Conservation (phyloP, 495 filamentous ascomycete genomes). For the Xeromyces bisporus region DNA sequence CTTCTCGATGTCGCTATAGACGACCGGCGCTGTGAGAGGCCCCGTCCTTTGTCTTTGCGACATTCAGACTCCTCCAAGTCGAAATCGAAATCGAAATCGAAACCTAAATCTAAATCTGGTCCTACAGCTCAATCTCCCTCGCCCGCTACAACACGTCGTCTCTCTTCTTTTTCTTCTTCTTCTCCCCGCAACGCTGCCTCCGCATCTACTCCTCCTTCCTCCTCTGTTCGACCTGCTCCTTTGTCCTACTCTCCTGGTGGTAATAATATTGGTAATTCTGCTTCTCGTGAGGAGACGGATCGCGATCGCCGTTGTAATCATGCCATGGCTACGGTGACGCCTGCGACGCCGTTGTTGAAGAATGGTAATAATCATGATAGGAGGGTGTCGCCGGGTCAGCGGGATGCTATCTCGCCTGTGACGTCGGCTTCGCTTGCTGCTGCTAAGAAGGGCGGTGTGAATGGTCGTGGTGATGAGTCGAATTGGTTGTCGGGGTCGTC, state of each 20-base stretch:
- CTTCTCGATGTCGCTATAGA: slow-evolving; percentile 21
- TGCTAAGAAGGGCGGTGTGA: no score
- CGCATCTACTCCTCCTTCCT: neutral
- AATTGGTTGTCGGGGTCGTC: slow-evolving; percentile 3
- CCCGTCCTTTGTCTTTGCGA: neutral
- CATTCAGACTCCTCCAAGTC: slow-evolving; percentile 4
- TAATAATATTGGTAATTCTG: no score
- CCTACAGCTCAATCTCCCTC: slow-evolving; percentile 2
- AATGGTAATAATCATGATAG: slow-evolving; percentile 4
- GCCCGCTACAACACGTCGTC: slow-evolving; percentile 1
- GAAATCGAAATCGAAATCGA: no score
- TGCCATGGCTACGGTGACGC: slow-evolving; percentile 4
- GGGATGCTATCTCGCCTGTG: slow-evolving; percentile 22
- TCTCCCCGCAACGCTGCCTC: slow-evolving; percentile 2
- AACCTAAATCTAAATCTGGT: no score
- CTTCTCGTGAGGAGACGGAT: slow-evolving; percentile 1
- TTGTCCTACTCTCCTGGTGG: no score
- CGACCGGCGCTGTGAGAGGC: neutral
- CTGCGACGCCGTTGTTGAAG: no score
- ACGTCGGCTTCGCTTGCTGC: slow-evolving; percentile 4
- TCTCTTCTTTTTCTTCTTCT: slow-evolving; percentile 2
- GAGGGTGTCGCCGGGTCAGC: slow-evolving; percentile 22
- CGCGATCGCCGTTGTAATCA: slow-evolving; percentile 1
- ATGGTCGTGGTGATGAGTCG: neutral
- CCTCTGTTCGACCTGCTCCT: neutral